Evolutionary conservation across 2,329 filamentous ascomycete genomes (phyloP).

Genomic region (Chaetomiaceae sp.): DNA sequence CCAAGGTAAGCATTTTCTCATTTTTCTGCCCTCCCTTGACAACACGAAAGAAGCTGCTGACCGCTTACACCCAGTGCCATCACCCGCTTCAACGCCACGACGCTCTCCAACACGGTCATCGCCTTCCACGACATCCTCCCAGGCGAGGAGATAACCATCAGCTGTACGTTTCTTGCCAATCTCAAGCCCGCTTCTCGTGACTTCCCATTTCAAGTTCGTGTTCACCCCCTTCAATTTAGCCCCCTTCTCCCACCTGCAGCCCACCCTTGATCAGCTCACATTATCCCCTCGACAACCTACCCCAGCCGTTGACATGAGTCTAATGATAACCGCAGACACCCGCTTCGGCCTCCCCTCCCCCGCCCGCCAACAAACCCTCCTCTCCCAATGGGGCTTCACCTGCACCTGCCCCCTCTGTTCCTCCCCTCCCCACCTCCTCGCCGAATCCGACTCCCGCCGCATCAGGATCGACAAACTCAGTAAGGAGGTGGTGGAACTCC

Average conservation of each 20-base stretch:
- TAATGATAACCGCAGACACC: conserved; percentile 11
- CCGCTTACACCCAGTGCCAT: conserved; percentile 20
- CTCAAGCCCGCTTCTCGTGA: neutral
- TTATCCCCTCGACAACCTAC: neutral
- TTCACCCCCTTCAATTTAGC: too few relatives aligned
- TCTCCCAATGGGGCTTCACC: conserved; percentile 27
- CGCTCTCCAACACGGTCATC: conserved; percentile 23
- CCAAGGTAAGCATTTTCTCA: conserved; percentile 31
- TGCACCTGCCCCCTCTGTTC: conserved; percentile 30
- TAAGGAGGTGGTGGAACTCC: conserved; percentile 15
- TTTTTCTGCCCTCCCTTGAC: too few relatives aligned
- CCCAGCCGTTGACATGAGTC: too few relatives aligned
- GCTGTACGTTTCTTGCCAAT: conserved; percentile 22
- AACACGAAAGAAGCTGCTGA: too few relatives aligned
- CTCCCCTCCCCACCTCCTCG: conserved; percentile 2
- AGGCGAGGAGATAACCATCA: conserved; percentile 32
- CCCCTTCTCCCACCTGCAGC: too few relatives aligned
- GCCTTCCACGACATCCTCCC: conserved; percentile 27
- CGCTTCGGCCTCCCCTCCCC: conserved; percentile 21
- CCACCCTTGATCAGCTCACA: too few relatives aligned
- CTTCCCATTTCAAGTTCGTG: neutral
- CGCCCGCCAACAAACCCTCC: conserved; percentile 21
- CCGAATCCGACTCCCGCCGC: conserved; percentile 27
- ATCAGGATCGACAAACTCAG: conserved; percentile 15
- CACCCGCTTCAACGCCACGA: conserved; percentile 21